Conservation (phyloP, 2,329 filamentous ascomycete species). For the Colletotrichum eleusines region DNA sequence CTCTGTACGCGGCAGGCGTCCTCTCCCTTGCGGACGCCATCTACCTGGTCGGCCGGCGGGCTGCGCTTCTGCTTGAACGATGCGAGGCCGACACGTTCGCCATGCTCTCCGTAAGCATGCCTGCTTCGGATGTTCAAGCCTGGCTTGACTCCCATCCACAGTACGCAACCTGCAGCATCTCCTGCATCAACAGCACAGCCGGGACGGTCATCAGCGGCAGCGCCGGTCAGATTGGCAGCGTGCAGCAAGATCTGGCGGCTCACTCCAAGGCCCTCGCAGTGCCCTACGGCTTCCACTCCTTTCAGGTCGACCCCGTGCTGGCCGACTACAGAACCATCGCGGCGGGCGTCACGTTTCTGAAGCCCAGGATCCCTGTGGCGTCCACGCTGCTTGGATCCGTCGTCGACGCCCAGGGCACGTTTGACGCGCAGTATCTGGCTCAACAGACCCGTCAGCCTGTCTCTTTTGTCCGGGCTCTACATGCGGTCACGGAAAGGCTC, state of each 20-base stretch:
- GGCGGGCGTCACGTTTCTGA: conserved; percentile 31
- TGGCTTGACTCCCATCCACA: neutral
- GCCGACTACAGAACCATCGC: conserved; percentile 61
- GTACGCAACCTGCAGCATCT: neutral
- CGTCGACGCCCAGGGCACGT: neutral
- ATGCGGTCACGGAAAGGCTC: conserved; percentile 52
- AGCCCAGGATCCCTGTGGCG: conserved; percentile 7
- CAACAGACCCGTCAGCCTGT: neutral
- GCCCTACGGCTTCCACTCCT: conserved; percentile 53
- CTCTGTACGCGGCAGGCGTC: conserved; percentile 49
- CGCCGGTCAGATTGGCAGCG: neutral
- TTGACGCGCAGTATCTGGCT: neutral
- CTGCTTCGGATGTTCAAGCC: neutral
- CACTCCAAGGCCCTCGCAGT: conserved; percentile 53
- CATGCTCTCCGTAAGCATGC: neutral
- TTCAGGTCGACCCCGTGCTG: conserved; percentile 55
- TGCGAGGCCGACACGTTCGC: neutral
- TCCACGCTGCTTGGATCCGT: conserved; percentile 15
- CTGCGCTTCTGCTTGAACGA: neutral
- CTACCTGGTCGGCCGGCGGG: conserved; percentile 60
- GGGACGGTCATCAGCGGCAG: neutral
- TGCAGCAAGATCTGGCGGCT: conserved; percentile 14
- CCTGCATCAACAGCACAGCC: neutral
- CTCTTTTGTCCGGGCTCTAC: conserved; percentile 55
- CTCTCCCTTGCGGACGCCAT: conserved; percentile 57